phyloP scores from a whole-genome alignment of 148 eudicot species.

The Fallopia convolvulus region DNA sequence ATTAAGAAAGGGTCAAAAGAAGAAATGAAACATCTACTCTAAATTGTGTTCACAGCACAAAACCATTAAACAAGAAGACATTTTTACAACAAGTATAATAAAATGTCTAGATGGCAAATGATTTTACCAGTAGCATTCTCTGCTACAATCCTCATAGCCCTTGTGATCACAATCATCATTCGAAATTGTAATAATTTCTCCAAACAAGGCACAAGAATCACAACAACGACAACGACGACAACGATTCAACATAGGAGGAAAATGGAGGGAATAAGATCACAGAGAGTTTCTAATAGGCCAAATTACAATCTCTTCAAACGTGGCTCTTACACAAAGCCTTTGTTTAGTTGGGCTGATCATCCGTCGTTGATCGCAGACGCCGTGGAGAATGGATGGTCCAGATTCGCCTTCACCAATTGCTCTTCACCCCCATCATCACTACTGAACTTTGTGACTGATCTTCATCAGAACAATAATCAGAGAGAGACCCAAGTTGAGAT shows the following conservation, averaged over 20 bases:
- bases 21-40: constrained; percentile 1
- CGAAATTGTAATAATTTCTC: constrained; percentile 1
- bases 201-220: background rate
- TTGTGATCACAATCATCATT: constrained; percentile 16
- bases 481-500: constrained; percentile 34
- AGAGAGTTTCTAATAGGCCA: constrained; percentile 6
- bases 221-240: background rate
- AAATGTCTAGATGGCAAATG: constrained; percentile 30
- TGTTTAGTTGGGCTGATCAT: constrained; percentile 62
- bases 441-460: background rate
- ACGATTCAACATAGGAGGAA: background rate
- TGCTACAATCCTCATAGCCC: constrained; percentile 10
- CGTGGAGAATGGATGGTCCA: constrained; percentile 75
- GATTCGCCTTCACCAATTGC: constrained; percentile 48
- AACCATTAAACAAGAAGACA: background rate
- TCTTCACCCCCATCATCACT: constrained; percentile 28
- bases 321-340: constrained; percentile 23
- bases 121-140: constrained; percentile 18
- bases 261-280: constrained; percentile 20
- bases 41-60: background rate
- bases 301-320: constrained; percentile 31
- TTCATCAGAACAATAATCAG: constrained; percentile 3
- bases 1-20: background rate
- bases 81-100: background rate
- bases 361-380: constrained; percentile 63